Evolutionary conservation across 257 asterid genomes (phyloP).

Genomic region (Petrea volubilis): DNA sequence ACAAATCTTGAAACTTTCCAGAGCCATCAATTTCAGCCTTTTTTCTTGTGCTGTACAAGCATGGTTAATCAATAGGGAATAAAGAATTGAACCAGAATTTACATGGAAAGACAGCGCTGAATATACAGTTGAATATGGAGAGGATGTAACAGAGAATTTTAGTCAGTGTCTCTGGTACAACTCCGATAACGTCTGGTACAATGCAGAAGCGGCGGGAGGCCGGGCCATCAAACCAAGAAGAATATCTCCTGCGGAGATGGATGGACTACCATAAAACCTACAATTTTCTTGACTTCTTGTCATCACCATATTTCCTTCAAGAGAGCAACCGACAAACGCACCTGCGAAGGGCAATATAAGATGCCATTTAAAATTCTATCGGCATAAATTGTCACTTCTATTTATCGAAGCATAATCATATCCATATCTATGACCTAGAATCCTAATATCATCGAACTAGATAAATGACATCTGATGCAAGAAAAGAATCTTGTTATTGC

Average conservation of each 20-base stretch:
- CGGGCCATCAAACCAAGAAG: slow-evolving; percentile 62
- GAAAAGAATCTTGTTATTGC: background rate
- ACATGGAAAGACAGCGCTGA: slow-evolving; percentile 14
- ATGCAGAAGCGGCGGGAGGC: slow-evolving; percentile 74
- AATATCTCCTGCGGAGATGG: slow-evolving; percentile 52
- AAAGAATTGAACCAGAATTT: slow-evolving; percentile 21
- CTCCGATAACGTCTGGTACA: slow-evolving; percentile 53
- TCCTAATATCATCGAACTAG: background rate
- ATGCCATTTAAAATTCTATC: background rate
- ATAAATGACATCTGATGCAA: background rate
- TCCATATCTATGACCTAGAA: background rate
- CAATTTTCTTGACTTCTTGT: slow-evolving; percentile 58
- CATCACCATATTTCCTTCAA: slow-evolving; percentile 61
- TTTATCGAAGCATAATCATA: background rate
- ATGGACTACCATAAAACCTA: slow-evolving; percentile 60
- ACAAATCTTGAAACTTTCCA: background rate
- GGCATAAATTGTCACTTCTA: too few species aligned
- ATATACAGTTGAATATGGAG: slow-evolving; percentile 7
- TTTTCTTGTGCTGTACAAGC: slow-evolving; percentile 16
- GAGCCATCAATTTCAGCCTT: background rate
- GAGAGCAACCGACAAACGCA: slow-evolving; percentile 79
- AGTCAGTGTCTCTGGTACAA: slow-evolving; percentile 44
- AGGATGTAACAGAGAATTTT: background rate
- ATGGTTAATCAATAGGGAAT: slow-evolving; percentile 8
- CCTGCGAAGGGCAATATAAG: slow-evolving; percentile 38